Base-by-base conservation (phyloP, 352 stramenopile species). In the Thalassiosira sp. region DNA sequence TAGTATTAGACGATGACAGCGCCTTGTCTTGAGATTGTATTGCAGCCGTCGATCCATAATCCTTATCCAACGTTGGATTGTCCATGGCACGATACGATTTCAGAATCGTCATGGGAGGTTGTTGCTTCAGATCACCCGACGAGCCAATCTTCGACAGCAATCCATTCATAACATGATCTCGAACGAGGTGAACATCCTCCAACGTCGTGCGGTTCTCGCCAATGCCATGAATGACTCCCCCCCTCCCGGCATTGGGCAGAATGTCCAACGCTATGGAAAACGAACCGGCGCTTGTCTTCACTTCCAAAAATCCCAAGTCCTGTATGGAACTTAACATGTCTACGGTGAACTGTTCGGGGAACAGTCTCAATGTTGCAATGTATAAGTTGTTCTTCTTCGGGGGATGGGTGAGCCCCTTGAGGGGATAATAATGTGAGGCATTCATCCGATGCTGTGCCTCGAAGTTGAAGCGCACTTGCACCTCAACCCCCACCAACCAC, bases 231-330 rank as follows among this genome's bases (percentile, higher is more conserved):
- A 80, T 48, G 11, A 78, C 70, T 42, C 66, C 63, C 20, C 52
- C 53, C 40, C 51, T 49, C 20, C 49, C 46, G 25, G 25, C 24
- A 65, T 74, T 82, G 51, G 78, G 72, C 27, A 86, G 59, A 58
- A 72, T 82, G 61, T 89, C 75, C 40, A 91, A 76, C n/a, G 49
- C 71, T 62, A 88, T 85, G 16, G 76, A 75, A 57, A 91, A 80
- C n/a, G 70, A 64, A 18, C 79, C 76, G 1, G 59, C 16, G 56
- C 77, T 82, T 20, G 82, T 88, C 62, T 46, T 24, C 13, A 91
- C 68, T 37, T 82, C 40, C 22, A 89, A 63, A 69, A 87, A 89
- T 53, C 82, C 82, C n/a, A 91, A 60, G 46, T 87, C 78, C 11
- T 64, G 66, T 8, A 75, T 58, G 2, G 40, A 63, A 11, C 43